Evolutionary conservation across 2,329 filamentous ascomycete species (phyloP).

Genomic region (Penicillium sp.): DNA sequence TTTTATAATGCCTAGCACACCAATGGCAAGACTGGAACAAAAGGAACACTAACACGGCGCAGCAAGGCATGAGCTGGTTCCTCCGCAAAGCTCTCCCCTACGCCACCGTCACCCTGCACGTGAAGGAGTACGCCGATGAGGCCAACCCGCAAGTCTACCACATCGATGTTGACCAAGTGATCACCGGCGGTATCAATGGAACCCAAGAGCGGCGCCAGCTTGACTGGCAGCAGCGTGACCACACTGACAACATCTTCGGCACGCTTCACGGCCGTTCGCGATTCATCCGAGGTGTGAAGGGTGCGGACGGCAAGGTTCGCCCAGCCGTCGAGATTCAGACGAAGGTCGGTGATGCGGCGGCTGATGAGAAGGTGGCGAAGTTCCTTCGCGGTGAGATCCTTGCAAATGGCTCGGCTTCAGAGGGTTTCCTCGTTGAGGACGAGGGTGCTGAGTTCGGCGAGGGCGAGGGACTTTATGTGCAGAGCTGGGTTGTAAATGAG

Average conservation of each 20-base stretch:
- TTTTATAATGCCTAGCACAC: background rate
- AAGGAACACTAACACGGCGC: slow-evolving; percentile 11
- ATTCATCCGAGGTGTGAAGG: slow-evolving; percentile 44
- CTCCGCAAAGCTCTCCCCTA: slow-evolving; percentile 68
- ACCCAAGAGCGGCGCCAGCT: slow-evolving; percentile 59
- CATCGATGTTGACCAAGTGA: slow-evolving; percentile 70
- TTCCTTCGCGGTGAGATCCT: slow-evolving; percentile 43
- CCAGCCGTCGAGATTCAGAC: slow-evolving; percentile 37
- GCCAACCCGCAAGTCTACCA: slow-evolving; percentile 49
- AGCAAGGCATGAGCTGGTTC: slow-evolving; percentile 69
- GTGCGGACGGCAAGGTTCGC: slow-evolving; percentile 38
- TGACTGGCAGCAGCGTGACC: slow-evolving; percentile 60
- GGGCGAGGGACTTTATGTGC: slow-evolving; percentile 45
- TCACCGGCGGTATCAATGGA: slow-evolving; percentile 68
- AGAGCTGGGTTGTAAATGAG: slow-evolving; percentile 51
- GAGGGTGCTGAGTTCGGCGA: slow-evolving; percentile 45
- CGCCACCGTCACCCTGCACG: slow-evolving; percentile 65
- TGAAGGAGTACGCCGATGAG: slow-evolving; percentile 55
- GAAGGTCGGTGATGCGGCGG: slow-evolving; percentile 38
- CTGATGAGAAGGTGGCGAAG: slow-evolving; percentile 37
- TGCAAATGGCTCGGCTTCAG: slow-evolving; percentile 56
- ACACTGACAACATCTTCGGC: slow-evolving; percentile 79
- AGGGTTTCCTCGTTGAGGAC: slow-evolving; percentile 60
- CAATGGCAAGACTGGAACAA: background rate
- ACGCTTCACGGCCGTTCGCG: slow-evolving; percentile 60